phyloP scores from a whole-genome alignment of 768 basidiomycete species.

The Lentinus tigrinus region DNA sequence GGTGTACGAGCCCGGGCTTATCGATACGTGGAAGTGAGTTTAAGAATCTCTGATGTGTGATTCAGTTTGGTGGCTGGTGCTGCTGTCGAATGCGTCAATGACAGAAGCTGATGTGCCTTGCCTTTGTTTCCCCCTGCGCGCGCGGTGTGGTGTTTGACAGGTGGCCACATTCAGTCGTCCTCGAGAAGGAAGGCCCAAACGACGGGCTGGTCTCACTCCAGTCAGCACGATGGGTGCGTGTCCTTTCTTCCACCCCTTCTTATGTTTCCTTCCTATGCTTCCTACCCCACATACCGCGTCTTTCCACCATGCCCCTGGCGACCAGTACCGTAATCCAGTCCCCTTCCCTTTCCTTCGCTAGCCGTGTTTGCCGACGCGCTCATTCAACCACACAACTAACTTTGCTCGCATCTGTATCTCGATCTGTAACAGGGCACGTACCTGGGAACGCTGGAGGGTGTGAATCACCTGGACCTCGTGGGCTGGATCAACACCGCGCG shows the following conservation, averaged over 20 bases:
- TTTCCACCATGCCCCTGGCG: neutral
- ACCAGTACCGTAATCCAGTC: neutral
- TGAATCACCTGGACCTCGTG: slow-evolving; percentile 90
- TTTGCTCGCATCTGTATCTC: slow-evolving; percentile 4
- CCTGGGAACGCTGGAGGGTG: slow-evolving; percentile 85
- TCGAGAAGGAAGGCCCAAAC: slow-evolving; percentile 88
- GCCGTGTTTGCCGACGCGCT: neutral
- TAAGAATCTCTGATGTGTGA: too few relatives aligned
- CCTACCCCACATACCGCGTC: neutral
- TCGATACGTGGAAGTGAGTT: slow-evolving; percentile 82
- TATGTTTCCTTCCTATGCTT: neutral
- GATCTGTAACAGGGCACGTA: slow-evolving; percentile 70
- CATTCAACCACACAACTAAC: neutral
- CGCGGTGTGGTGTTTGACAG: slow-evolving; percentile 12
- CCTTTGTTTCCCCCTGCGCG: too few relatives aligned
- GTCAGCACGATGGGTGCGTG: slow-evolving; percentile 76
- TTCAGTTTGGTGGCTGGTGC: neutral
- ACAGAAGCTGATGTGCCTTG: neutral
- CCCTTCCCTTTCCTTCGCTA: neutral
- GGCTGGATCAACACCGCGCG: slow-evolving; percentile 91
- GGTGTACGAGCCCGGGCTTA: slow-evolving; percentile 79
- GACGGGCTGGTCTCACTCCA: slow-evolving; percentile 90
- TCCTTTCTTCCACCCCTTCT: slow-evolving; percentile 1
- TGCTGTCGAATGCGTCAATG: neutral
- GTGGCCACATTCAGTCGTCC: slow-evolving; percentile 78